Percentiles rank a stretch among this genome's conserved stretches.
These are phyloP conservation scores for Fusarium oxysporum DNA, from an alignment of 2,329 filamentous ascomycete species.

Conservation along the genomic window DNA sequence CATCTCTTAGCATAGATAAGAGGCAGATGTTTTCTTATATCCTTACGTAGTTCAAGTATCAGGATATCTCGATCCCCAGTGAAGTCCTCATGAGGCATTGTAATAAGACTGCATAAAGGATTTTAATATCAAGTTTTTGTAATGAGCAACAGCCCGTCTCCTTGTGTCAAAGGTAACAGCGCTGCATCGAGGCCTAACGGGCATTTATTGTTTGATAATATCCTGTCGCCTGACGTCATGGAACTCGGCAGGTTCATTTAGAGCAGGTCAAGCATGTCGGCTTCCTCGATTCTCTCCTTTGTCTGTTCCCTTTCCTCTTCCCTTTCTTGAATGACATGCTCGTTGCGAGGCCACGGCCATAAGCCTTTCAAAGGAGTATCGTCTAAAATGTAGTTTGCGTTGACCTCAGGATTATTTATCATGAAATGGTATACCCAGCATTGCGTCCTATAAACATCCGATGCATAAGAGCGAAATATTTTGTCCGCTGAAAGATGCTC, in stretches of 20 bases:
- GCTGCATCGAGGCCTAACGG: no score
- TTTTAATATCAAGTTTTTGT: no score
- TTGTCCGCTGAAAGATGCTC: background rate
- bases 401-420: accelerated
- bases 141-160: no score
- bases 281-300: accelerated
- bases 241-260: accelerated
- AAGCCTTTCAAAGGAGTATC: background rate
- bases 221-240: no score
- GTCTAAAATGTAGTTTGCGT: background rate
- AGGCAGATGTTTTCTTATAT: no score
- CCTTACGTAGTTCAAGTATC: no score
- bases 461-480: accelerated
- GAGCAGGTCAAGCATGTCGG: background rate
- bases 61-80: no score
- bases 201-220: no score
- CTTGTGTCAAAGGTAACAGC: no score
- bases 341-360: conserved; percentile 5
- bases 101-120: no score
- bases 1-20: no score
- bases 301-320: background rate
- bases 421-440: background rate
- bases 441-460: accelerated
- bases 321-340: accelerated
- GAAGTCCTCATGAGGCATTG: no score